Evolutionary conservation across 169 alveolate genomes (phyloP).

Genomic region (Perkinsus marinus): DNA sequence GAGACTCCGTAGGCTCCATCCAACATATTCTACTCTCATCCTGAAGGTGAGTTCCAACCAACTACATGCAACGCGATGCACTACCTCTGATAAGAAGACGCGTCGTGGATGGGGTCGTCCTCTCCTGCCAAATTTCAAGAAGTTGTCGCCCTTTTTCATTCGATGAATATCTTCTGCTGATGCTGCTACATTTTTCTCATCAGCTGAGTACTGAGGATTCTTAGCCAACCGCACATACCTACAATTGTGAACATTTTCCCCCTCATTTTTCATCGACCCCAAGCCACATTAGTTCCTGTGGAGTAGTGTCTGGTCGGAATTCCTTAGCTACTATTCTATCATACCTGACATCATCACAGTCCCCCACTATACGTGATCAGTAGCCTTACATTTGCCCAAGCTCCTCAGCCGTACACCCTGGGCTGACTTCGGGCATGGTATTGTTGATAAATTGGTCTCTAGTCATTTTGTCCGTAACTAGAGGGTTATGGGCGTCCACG

Average conservation of each 20-base stretch:
- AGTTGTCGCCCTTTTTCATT: background rate
- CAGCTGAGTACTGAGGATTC: background rate
- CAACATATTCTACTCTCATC: background rate
- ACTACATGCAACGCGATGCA: background rate
- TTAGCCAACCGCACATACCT: background rate
- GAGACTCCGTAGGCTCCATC: background rate
- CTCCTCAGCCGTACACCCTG: background rate
- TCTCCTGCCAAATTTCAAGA: background rate
- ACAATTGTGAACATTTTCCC: background rate
- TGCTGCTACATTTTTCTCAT: background rate
- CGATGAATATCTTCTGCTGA: background rate
- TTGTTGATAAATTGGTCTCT: background rate
- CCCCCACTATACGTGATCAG: background rate
- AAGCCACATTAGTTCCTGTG: background rate
- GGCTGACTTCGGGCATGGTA: background rate
- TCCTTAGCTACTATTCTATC: background rate
- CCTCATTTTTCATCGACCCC: background rate
- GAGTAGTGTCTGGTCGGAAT: background rate
- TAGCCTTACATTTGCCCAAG: background rate
- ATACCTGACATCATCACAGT: background rate
- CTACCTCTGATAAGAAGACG: background rate
- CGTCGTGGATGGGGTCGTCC: background rate
- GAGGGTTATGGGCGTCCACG: background rate
- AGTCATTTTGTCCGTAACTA: background rate
- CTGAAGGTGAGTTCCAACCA: background rate